Evolutionary conservation across 2,329 filamentous ascomycete species (phyloP).

Genomic region (Monilinia fructigena): DNA sequence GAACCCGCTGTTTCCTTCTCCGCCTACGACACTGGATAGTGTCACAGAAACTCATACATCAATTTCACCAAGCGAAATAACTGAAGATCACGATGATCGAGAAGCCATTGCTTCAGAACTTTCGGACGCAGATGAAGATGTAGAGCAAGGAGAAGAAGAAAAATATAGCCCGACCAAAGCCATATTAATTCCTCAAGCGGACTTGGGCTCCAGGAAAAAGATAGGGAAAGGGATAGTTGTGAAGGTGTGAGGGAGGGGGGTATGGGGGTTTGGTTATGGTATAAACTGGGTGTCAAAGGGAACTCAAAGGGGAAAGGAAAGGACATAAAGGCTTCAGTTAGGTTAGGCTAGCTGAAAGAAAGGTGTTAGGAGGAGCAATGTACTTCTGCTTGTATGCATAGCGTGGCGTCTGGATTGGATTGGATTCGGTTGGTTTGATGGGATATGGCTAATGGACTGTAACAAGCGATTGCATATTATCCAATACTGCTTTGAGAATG

Average conservation of each 20-base stretch:
- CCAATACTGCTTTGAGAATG: background rate
- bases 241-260: slow-evolving; percentile 5
- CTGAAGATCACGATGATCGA: slow-evolving; percentile 2
- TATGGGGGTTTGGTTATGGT: slow-evolving; percentile 15
- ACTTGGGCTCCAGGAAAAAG: slow-evolving; percentile 3
- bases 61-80: background rate
- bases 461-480: background rate
- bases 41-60: background rate
- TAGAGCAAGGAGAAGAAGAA: background rate
- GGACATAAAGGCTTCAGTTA: too few relatives aligned
- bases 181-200: background rate
- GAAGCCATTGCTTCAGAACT: background rate
- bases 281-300: background rate
- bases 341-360: background rate
- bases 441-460: background rate
- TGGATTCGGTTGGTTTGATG: background rate
- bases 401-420: slow-evolving; percentile 16
- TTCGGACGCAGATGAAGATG: slow-evolving; percentile 8
- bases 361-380: background rate
- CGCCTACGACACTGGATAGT: background rate
- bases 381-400: slow-evolving; percentile 12
- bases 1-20: slow-evolving; percentile 44
- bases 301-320: background rate
- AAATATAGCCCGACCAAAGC: slow-evolving; percentile 11
- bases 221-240: slow-evolving; percentile 2